Base-by-base conservation (phyloP, 495 filamentous ascomycete species). In the Aspergillus ellipticus region DNA sequence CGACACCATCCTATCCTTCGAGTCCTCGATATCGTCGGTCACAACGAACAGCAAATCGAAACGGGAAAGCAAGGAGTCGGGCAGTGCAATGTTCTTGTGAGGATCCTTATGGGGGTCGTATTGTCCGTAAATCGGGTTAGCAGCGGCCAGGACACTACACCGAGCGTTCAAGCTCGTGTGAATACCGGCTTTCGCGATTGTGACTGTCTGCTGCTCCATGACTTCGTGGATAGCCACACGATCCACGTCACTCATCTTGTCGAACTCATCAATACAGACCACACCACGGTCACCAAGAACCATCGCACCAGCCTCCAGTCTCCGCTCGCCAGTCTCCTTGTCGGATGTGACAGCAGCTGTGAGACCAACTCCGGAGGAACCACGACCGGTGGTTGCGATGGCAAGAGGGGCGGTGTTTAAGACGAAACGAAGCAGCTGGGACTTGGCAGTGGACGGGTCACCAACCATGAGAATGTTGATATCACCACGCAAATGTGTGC, bases 381-480 rank as follows among this genome's bases (percentile, higher is more conserved):
- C 94, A 62, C 94, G 87, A 74, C 94, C 94, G 47, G 94, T 99
- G 0, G 94, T 99, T 9, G 94, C 94, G 68, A 99, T 99, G 2
- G 94, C 95, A 24, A 99, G 79, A 6, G 94, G 94, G 4, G 94
- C 93, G 0, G 95, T 99, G 71, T 99, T 99, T 53, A 97, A 82
- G 20, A 99, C 94, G 63, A 99, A 99, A 9, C 94, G 90, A 37
- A 99, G 82, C 20, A 99, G 83, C 71, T 99, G 94, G 17, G 94
- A 99, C 73, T 99, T 99, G 42, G 94, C 94, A 3, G 94, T 99
- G 1, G 94, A 99, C 16, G 94, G 94, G 74, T 99, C 94, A 75
- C 94, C 94, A 43, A 99, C 95, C 94, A 99, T 97, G 28, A 99
- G 79, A 60, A 99, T 96, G 72, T 99, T 99, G 74, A 99, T 97